phyloP scores from a whole-genome alignment of 345 rosid species.

The Passiflora organensis region DNA sequence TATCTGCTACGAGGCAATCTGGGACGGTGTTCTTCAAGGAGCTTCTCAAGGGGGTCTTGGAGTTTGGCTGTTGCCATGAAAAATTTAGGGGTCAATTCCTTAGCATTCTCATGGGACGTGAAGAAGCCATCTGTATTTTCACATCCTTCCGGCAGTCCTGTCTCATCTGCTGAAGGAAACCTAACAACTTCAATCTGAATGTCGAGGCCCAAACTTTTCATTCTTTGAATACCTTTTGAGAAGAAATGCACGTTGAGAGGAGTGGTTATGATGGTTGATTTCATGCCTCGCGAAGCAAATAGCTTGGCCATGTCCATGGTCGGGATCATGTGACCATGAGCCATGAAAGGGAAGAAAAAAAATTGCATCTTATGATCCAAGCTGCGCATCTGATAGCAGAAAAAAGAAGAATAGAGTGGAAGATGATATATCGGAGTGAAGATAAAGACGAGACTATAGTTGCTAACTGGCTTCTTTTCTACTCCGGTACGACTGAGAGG shows the following conservation, averaged over 20 bases:
- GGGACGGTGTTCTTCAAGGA: constrained; percentile 17
- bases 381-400: constrained; percentile 13
- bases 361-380: constrained; percentile 26
- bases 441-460: too few relatives aligned
- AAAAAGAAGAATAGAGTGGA: not conserved
- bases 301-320: constrained; percentile 48
- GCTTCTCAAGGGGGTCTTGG: constrained; percentile 26
- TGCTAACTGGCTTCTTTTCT: too few relatives aligned
- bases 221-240: constrained; percentile 25
- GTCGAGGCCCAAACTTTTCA: constrained; percentile 19
- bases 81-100: not conserved
- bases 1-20: constrained; percentile 28
- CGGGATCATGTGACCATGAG: constrained; percentile 59
- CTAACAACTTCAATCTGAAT: constrained; percentile 27
- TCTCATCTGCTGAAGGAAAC: constrained; percentile 38
- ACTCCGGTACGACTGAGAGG: too few relatives aligned
- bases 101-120: not conserved
- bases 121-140: too few relatives aligned
- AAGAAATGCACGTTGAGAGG: constrained; percentile 29
- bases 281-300: constrained; percentile 36
- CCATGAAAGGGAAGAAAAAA: constrained; percentile 46
- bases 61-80: constrained; percentile 7
- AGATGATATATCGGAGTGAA: too few relatives aligned
- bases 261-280: constrained; percentile 43
- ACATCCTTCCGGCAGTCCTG: constrained; percentile 25